Conservation (phyloP, 2,329 filamentous ascomycete species). For the Xylaria digitata region DNA sequence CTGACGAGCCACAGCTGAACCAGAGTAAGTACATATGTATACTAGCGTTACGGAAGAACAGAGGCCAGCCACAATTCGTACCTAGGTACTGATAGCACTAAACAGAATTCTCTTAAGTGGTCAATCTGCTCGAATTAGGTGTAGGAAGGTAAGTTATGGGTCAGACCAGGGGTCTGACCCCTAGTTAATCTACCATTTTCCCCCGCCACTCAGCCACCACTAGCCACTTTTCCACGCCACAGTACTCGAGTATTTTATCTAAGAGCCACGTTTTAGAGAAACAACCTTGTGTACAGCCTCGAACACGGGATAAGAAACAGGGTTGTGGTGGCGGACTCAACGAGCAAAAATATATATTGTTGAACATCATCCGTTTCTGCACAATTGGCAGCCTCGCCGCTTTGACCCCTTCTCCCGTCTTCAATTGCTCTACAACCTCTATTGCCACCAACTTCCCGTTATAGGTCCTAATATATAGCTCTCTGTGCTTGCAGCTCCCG, state of each 20-base stretch:
- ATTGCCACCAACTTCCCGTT: background rate
- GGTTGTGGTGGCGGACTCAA: slow-evolving; percentile 6
- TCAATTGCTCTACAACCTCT: background rate
- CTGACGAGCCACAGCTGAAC: slow-evolving; percentile 23
- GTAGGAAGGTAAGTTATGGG: too few relatives aligned
- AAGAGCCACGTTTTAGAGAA: slow-evolving; percentile 36
- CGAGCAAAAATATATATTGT: background rate
- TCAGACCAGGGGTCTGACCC: too few relatives aligned
- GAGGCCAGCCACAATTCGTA: slow-evolving; percentile 21
- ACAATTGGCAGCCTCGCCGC: slow-evolving; percentile 13
- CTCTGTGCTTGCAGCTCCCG: background rate
- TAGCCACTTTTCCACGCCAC: too few relatives aligned
- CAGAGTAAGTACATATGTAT: too few relatives aligned
- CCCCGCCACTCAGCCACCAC: too few relatives aligned
- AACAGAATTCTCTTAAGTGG: too few relatives aligned
- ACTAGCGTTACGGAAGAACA: background rate
- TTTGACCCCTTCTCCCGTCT: background rate
- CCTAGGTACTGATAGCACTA: too few relatives aligned
- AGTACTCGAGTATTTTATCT: too few relatives aligned
- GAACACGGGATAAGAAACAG: slow-evolving; percentile 5
- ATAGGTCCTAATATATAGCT: background rate
- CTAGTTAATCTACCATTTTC: too few relatives aligned
- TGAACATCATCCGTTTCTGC: slow-evolving; percentile 5
- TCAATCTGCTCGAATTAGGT: too few relatives aligned
- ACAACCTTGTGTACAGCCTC: background rate